phyloP scores from a whole-genome alignment of 345 rosid species.

The Chamaenerion angustifolium region DNA sequence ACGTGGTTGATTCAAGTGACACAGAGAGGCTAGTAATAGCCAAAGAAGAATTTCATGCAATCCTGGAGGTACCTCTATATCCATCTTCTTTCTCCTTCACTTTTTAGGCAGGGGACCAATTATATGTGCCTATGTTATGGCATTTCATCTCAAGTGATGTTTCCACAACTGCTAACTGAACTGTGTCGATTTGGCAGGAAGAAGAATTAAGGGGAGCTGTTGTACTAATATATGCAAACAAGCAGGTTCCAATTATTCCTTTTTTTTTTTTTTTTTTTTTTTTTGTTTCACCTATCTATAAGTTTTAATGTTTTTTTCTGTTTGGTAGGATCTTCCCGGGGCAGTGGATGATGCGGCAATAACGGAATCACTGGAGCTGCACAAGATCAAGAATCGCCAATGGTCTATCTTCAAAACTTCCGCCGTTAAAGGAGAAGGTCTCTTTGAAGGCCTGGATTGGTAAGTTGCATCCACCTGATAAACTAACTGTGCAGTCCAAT shows the following conservation, averaged over 20 bases:
- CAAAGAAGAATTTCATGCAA: slow-evolving; percentile 72
- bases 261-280: neutral
- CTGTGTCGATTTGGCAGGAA: slow-evolving; percentile 27
- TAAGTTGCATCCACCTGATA: slow-evolving; percentile 12
- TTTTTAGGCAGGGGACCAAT: too few relatives aligned
- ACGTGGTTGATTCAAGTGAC: slow-evolving; percentile 74
- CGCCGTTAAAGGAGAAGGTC: slow-evolving; percentile 62
- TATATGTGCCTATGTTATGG: too few relatives aligned
- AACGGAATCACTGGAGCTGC: slow-evolving; percentile 55
- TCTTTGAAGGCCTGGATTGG: slow-evolving; percentile 74
- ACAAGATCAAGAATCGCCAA: slow-evolving; percentile 56
- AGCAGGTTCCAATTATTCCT: slow-evolving; percentile 29
- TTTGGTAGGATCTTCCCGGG: slow-evolving; percentile 61
- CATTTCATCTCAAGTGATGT: too few relatives aligned
- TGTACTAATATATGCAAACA: slow-evolving; percentile 55
- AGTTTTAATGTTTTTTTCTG: slow-evolving; percentile 1
- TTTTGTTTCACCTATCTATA: neutral
- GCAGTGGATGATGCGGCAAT: slow-evolving; percentile 65
- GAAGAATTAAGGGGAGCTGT: slow-evolving; percentile 60
- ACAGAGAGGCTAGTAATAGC: slow-evolving; percentile 57
- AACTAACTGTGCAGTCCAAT: neutral
- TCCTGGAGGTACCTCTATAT: slow-evolving; percentile 40
- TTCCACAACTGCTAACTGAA: neutral
- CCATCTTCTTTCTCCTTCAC: neutral
- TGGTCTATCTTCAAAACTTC: slow-evolving; percentile 70